phyloP scores from a whole-genome alignment of 2,329 filamentous ascomycete genomes.

The Allantophomopsis lycopodina region DNA sequence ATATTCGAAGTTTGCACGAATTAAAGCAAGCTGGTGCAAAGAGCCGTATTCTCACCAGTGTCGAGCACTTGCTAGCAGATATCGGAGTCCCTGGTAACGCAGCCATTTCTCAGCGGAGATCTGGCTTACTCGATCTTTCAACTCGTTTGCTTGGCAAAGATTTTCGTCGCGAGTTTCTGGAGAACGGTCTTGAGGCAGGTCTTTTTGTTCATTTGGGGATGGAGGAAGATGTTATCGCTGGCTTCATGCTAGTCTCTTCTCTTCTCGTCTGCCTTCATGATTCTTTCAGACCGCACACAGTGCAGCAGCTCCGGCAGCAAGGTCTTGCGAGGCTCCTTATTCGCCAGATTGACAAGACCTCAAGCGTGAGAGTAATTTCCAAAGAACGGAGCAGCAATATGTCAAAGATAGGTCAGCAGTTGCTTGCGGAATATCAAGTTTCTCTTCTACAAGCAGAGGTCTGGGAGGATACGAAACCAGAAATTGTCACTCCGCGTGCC shows the following conservation, averaged over 20 bases:
- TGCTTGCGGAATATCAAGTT: conserved; percentile 38
- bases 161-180: conserved; percentile 58
- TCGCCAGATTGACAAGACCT: conserved; percentile 34
- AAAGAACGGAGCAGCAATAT: conserved; percentile 55
- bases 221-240: conserved; percentile 45
- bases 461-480: conserved; percentile 42
- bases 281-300: conserved; percentile 43
- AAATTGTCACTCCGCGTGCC: conserved; percentile 44
- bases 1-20: conserved; percentile 49
- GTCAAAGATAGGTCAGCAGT: conserved; percentile 46
- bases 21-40: conserved; percentile 52
- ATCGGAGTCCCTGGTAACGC: conserved; percentile 35
- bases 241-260: conserved; percentile 50
- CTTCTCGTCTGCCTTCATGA: conserved; percentile 47
- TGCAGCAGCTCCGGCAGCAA: conserved; percentile 40
- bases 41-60: conserved; percentile 50
- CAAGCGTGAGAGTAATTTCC: conserved; percentile 45
- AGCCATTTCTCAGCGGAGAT: conserved; percentile 37
- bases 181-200: conserved; percentile 57
- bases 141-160: conserved; percentile 45
- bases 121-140: conserved; percentile 44
- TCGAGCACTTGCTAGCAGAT: conserved; percentile 48
- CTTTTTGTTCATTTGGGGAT: conserved; percentile 48
- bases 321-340: conserved; percentile 40
- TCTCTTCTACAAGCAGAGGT: conserved; percentile 36